These are phyloP conservation scores for Manihot esculenta DNA, from an alignment of 441 rosid genomes.

Conservation along the genomic window DNA sequence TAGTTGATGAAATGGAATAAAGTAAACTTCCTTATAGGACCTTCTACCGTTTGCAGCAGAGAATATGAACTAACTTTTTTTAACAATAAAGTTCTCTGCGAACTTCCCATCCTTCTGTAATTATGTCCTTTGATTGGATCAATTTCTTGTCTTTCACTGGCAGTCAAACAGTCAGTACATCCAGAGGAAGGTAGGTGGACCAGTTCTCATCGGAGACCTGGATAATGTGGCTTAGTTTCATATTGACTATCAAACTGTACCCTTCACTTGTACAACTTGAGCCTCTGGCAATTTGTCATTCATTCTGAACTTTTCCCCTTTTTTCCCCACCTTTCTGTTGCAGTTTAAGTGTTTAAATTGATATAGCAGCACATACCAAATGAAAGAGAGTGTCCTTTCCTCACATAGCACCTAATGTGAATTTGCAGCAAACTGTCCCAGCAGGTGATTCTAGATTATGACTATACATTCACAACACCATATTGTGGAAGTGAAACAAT, in stretches of 20 bases:
- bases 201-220: background rate
- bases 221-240: background rate
- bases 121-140: background rate
- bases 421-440: constrained; percentile 82
- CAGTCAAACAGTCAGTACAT: too few relatives aligned
- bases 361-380: constrained; percentile 9
- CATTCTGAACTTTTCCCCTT: background rate
- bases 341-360: constrained; percentile 10
- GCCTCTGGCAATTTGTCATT: background rate
- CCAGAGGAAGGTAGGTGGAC: too few relatives aligned
- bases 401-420: constrained; percentile 21
- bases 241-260: background rate
- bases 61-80: background rate
- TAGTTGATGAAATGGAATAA: background rate
- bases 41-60: background rate
- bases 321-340: background rate
- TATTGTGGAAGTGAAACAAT: constrained; percentile 73
- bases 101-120: background rate
- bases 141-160: too few relatives aligned
- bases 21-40: background rate
- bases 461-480: constrained; percentile 93
- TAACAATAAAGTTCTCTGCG: background rate
- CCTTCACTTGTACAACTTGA: background rate
- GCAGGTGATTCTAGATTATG: constrained; percentile 95
- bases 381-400: constrained; percentile 9